Evolutionary conservation across 176 grass and related monocot species (phyloP).

Genomic region (Oryza longistaminata): DNA sequence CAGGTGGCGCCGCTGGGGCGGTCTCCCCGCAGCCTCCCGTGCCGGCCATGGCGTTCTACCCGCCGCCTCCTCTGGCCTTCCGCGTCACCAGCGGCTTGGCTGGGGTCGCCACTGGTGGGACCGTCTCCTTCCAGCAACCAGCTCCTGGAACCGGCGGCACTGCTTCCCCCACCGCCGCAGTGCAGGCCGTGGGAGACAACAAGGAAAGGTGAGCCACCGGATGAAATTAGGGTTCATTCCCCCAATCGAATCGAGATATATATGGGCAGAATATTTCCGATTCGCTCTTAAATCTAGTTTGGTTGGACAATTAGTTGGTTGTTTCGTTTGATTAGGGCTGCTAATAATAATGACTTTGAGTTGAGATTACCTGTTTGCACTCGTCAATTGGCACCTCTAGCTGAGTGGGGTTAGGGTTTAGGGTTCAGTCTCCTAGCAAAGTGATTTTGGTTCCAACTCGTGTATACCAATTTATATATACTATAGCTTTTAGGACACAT

Average conservation of each 20-base stretch:
- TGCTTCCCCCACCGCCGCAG: constrained; percentile 33
- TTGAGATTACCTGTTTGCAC: background rate
- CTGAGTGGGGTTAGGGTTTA: constrained; percentile 25
- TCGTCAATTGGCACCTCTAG: background rate
- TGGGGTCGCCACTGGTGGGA: constrained; percentile 43
- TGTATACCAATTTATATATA: background rate
- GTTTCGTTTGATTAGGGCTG: background rate
- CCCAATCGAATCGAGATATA: background rate
- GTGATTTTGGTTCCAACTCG: background rate
- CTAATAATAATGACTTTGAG: background rate
- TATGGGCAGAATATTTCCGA: background rate
- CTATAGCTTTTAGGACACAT: constrained; percentile 1
- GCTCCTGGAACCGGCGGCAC: constrained; percentile 29
- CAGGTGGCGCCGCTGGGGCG: background rate
- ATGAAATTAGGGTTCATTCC: constrained; percentile 36
- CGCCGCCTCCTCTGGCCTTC: constrained; percentile 73
- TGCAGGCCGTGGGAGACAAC: constrained; percentile 38
- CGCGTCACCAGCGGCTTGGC: constrained; percentile 51
- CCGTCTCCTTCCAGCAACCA: constrained; percentile 60
- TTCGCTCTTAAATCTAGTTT: constrained; percentile 16
- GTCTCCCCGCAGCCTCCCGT: constrained; percentile 36
- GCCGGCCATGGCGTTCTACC: constrained; percentile 80
- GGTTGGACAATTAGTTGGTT: background rate
- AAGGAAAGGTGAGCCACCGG: constrained; percentile 57
- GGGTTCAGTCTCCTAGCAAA: background rate